Evolutionary conservation across 2,329 filamentous ascomycete species (phyloP), one percentile per base, ranked within the genome.

Genomic region (Trichoderma harzianum): DNA sequence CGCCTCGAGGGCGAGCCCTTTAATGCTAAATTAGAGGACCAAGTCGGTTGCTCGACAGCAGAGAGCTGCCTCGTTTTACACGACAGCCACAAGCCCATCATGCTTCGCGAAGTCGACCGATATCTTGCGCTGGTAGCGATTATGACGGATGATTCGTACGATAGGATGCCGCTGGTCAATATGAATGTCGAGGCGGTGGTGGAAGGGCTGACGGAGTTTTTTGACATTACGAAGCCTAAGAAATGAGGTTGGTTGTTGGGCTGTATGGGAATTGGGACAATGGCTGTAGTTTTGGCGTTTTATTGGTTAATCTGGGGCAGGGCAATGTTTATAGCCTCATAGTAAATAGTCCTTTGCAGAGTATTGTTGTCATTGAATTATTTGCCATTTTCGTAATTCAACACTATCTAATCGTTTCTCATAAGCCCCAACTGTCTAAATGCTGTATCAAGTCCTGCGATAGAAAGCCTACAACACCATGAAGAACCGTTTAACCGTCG

Each of bases 101-200:
- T 92, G 84, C 80, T 92, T 78, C 84, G 90, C 24, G 90, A 92
- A 82, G 90, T 92, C 18, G 90, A 92, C 77, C 87, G 89, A 73
- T 94, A 95, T 79, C 85, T 96, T 60, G 93, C 93, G 0, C 86
- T 97, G 16, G 93, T 97, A 39, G 94, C 93, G 72, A 91, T 97
- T 74, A 95, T 95, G 92, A 92, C 92, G 79, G 92, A 95, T 78
- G 93, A 93, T 69, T 92, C 91, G 32, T 93, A 93, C 76, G 92
- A 94, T 78, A 93, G 93, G 84, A 93, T 95, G 84, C 91, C 92
- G 5, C 84, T 95, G 74, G 92, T 97, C 73, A 94, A 94, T 76
- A 94, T 95, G 88, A 96, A 97, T 77, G 92, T 95, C 3, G 91
- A 93, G 77, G 91, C 93, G 0, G 91, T 95, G 36, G 92, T 95